These are phyloP conservation scores for Heimioporus sp. DNA, from an alignment of 768 basidiomycete species.

Conservation along the genomic window DNA sequence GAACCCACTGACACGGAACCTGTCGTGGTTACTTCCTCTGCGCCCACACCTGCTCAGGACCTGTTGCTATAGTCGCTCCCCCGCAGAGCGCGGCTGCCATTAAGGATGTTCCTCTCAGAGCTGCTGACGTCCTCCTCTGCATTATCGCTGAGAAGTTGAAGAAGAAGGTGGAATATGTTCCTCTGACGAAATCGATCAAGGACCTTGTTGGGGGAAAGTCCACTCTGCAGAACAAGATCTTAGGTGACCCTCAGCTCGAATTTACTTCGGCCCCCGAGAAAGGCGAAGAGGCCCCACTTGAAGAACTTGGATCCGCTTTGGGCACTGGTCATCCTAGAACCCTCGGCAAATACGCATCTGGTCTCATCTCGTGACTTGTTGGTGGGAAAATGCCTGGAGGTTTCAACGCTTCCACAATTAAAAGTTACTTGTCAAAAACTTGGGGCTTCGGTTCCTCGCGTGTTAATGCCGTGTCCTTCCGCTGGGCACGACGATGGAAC, in stretches of 20 bases:
- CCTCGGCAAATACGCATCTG: constrained; percentile 91
- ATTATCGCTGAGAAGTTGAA: constrained; percentile 98
- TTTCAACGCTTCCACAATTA: constrained; percentile 92
- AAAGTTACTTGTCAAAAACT: constrained; percentile 82
- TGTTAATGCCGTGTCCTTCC: constrained; percentile 87
- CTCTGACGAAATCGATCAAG: constrained; percentile 92
- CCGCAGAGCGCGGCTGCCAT: constrained; percentile 69
- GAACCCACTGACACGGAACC: constrained; percentile 30
- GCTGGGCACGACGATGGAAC: constrained; percentile 89
- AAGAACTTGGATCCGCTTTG: constrained; percentile 89
- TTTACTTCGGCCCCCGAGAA: constrained; percentile 96
- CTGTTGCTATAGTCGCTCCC: constrained; percentile 45
- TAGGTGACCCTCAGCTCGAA: constrained; percentile 95
- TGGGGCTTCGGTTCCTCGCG: constrained; percentile 93
- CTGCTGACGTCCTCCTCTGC: constrained; percentile 79
- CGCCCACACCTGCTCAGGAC: constrained; percentile 39
- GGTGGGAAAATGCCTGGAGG: constrained; percentile 99
- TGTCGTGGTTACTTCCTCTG: constrained; percentile 37
- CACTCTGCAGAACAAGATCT: constrained; percentile 96
- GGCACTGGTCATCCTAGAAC: constrained; percentile 75
- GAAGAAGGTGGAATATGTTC: constrained; percentile 88
- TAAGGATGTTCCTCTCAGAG: constrained; percentile 90
- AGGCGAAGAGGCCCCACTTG: constrained; percentile 94
- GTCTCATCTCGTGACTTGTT: constrained; percentile 86
- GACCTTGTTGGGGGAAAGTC: constrained; percentile 99